Conservation (phyloP, 140 eudicot genomes). For the Anethum foeniculum region DNA sequence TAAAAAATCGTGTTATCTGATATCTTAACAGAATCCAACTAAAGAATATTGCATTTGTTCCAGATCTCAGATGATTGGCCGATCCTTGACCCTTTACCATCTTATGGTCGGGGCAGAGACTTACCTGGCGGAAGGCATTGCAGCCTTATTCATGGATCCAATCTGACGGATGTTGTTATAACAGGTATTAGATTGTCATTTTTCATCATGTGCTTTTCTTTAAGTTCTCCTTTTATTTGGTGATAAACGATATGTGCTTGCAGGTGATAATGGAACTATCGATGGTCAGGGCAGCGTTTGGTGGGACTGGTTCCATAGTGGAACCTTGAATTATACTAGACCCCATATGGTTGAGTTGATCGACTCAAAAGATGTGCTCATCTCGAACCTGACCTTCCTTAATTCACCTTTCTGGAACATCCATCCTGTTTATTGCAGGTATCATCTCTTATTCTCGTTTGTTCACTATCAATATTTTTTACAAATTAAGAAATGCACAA, state of each 20-base stretch:
- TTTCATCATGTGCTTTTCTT: neutral
- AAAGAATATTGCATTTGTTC: neutral
- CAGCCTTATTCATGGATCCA: slow-evolving; percentile 8
- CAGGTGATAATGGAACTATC: slow-evolving; percentile 88
- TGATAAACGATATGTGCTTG: neutral
- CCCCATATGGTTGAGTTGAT: slow-evolving; percentile 80
- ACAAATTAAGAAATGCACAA: too few relatives aligned
- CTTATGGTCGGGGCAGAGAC: slow-evolving; percentile 17
- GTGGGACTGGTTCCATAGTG: slow-evolving; percentile 59
- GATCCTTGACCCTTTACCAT: slow-evolving; percentile 14
- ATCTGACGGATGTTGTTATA: slow-evolving; percentile 12
- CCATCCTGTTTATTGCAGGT: slow-evolving; percentile 86
- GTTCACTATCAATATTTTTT: neutral
- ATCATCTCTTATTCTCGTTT: slow-evolving; percentile 1
- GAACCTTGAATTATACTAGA: slow-evolving; percentile 61
- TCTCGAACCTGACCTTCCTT: slow-evolving; percentile 75
- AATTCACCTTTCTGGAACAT: slow-evolving; percentile 78
- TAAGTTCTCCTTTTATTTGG: neutral
- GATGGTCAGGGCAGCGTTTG: slow-evolving; percentile 91
- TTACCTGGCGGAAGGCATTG: slow-evolving; percentile 12
- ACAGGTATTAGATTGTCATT: neutral
- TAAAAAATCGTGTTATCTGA: neutral
- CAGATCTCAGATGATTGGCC: slow-evolving; percentile 13
- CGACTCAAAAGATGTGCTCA: slow-evolving; percentile 46
- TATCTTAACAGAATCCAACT: neutral